Base-by-base conservation (phyloP, 768 basidiomycete species). In the Pleurotus platypus region DNA sequence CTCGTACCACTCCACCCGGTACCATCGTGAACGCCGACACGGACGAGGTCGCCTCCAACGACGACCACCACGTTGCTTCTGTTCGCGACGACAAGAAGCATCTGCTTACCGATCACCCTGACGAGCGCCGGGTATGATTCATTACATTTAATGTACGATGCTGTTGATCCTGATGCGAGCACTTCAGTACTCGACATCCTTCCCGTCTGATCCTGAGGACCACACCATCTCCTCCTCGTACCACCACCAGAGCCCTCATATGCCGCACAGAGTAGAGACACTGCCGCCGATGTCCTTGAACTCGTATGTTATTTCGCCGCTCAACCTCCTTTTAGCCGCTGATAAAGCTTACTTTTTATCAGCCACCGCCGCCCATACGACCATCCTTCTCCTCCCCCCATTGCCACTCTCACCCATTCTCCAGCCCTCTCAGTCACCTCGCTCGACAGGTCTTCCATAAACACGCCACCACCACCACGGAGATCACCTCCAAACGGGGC, bases 371-470 rank as follows among this genome's bases (percentile, higher is more conserved):
- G 66, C 61, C 58, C 69, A 57, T 72, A 70, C 53, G 72, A 27
- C 66, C 71, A 6, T 62, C 66, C 74, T 57, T 82, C 72, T 55
- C 82, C 75, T 35, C 81, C 74, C 1, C 80, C 76, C 58, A 79
- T 78, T 59, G 78, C 78, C 8, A 75, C 77, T 45, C 73, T 76
- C 59, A 71, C 83, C 22, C 81, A 83, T 64, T 87, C 86, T 0
- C 84, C 86, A 40, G 81, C 84, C 5, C 72, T 82, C 37, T 85
- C 82, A 8, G 76, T 80, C 37, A 82, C 82, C 45, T 83, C 83
- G 0, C 72, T 80, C 37, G 84, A 85, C 72, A 79, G 83, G 64
- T 81, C 82, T 46, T 78, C 81, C 35, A 78, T 81, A 46, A 78
- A 78, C n/a, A 82, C 84, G 1, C 83, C 87, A 5, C 81, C 87